Conservation (phyloP, 139 green algal genomes). For the Dunaliella primolecta region DNA sequence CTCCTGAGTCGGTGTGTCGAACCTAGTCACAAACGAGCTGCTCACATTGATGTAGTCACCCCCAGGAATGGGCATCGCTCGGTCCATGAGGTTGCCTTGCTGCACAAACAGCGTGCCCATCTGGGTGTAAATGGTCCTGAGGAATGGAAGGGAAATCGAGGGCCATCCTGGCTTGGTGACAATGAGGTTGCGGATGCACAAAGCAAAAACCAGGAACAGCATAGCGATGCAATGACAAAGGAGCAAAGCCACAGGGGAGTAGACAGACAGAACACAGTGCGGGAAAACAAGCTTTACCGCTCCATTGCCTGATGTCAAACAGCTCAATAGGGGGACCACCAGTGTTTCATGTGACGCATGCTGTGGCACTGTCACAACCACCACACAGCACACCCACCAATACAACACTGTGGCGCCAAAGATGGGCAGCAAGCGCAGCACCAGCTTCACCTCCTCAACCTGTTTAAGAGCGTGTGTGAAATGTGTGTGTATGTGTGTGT, state of each 20-base stretch:
- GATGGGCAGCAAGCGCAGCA: slow-evolving; percentile 87
- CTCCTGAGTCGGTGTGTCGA: too few relatives aligned
- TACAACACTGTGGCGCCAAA: slow-evolving; percentile 87
- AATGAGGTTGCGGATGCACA: neutral
- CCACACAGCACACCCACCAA: slow-evolving; percentile 65
- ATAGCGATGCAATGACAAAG: neutral
- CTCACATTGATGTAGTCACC: neutral
- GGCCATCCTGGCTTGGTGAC: neutral
- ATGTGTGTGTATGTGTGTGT: neutral
- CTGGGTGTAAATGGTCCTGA: slow-evolving; percentile 85
- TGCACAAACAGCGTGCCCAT: slow-evolving; percentile 90
- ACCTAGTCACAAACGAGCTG: too few relatives aligned
- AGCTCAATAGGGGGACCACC: too few relatives aligned
- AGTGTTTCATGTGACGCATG: too few relatives aligned
- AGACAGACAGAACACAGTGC: too few relatives aligned
- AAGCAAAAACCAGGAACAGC: neutral
- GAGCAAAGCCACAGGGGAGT: slow-evolving; percentile 1
- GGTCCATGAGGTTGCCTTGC: slow-evolving; percentile 82
- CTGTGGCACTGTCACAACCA: too few relatives aligned
- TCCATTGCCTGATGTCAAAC: too few relatives aligned
- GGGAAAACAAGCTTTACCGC: too few relatives aligned
- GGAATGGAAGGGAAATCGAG: neutral
- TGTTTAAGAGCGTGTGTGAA: slow-evolving; percentile 36
- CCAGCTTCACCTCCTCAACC: slow-evolving; percentile 91
- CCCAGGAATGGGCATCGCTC: slow-evolving; percentile 2